Percentiles rank a stretch among this genome's conserved stretches.
Evolutionary conservation across 1,139 yeast genomes (phyloP).

Genomic region (Pichia sp.): DNA sequence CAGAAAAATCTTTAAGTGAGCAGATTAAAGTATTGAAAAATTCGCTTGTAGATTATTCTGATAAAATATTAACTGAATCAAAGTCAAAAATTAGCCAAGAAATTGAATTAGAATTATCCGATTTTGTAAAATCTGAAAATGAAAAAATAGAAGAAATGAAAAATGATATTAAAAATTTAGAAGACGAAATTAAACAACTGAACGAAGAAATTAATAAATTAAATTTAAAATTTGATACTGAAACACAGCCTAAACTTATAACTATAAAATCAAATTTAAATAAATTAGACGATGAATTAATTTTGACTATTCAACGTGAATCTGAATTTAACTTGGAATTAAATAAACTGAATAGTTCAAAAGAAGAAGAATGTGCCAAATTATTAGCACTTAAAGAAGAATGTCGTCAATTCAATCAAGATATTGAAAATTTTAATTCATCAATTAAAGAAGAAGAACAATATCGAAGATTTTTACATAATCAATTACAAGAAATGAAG

Average conservation of each 20-base stretch:
- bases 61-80: constrained; percentile 3
- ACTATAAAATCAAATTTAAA: not conserved
- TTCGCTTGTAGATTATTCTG: constrained; percentile 7
- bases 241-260: not conserved
- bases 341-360: constrained; percentile 5
- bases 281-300: not conserved
- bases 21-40: constrained; percentile 8
- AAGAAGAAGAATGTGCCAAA: constrained; percentile 11
- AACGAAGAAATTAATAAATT: constrained; percentile 1
- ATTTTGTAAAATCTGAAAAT: not conserved
- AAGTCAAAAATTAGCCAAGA: not conserved
- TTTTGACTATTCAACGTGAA: constrained; percentile 16
- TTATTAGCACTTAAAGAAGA: constrained; percentile 10
- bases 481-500: constrained; percentile 73
- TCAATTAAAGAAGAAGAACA: constrained; percentile 37
- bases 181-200: not conserved
- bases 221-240: not conserved
- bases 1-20: constrained; percentile 8
- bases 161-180: not conserved
- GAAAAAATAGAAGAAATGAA: not conserved
- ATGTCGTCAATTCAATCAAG: constrained; percentile 4
- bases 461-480: constrained; percentile 61
- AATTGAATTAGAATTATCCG: constrained; percentile 3
- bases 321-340: constrained; percentile 10
- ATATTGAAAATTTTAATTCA: not conserved